phyloP scores from a whole-genome alignment of 352 stramenopile genomes.

The Pythium sukuiense region DNA sequence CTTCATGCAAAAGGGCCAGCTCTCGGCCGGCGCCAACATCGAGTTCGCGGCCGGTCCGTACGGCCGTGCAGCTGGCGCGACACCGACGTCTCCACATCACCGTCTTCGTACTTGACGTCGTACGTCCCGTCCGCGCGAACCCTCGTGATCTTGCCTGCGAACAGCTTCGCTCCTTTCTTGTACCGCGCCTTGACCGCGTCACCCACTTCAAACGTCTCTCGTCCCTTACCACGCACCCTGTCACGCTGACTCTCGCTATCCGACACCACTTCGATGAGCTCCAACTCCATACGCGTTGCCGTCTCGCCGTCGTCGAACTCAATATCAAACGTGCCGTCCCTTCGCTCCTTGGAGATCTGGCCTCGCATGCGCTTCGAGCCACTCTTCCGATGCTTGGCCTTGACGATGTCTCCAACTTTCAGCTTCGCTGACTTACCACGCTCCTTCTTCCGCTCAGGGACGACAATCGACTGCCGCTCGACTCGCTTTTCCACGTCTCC shows the following conservation, averaged over 20 bases:
- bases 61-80: slow-evolving; percentile 70
- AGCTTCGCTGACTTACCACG: neutral
- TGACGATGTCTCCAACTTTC: slow-evolving; percentile 1
- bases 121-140: slow-evolving; percentile 59
- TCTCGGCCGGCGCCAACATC: slow-evolving; percentile 82
- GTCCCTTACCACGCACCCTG: neutral
- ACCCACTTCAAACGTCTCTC: slow-evolving; percentile 3
- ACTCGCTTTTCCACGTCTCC: slow-evolving; percentile 44
- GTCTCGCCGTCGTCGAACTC: slow-evolving; percentile 65
- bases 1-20: slow-evolving; percentile 84
- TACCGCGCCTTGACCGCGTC: slow-evolving; percentile 44
- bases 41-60: slow-evolving; percentile 83
- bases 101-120: slow-evolving; percentile 74
- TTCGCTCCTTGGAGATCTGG: slow-evolving; percentile 41
- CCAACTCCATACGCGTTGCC: slow-evolving; percentile 45
- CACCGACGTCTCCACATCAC: slow-evolving; percentile 32
- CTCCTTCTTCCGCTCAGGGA: neutral
- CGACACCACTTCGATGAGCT: slow-evolving; percentile 8
- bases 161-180: slow-evolving; percentile 48
- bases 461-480: slow-evolving; percentile 6
- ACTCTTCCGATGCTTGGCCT: slow-evolving; percentile 16
- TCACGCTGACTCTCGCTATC: neutral
- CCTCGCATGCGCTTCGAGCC: slow-evolving; percentile 18
- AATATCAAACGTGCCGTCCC: slow-evolving; percentile 65
- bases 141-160: slow-evolving; percentile 49